Conservation (phyloP, 1,139 yeast species). For the Yamadazyma mexicana region DNA sequence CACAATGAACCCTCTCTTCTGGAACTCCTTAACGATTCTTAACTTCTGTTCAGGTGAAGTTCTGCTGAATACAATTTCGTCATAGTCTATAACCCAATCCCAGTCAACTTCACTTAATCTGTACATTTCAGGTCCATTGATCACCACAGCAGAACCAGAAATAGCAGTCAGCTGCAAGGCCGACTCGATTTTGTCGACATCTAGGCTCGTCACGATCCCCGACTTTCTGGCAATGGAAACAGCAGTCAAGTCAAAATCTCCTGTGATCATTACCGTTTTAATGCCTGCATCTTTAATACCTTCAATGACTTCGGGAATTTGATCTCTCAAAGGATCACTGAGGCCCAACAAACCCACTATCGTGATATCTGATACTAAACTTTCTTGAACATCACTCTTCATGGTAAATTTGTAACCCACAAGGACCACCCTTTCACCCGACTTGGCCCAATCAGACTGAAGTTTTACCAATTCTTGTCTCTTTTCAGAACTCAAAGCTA, state of each 20-base stretch:
- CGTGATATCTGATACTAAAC: constrained; percentile 18
- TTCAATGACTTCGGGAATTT: constrained; percentile 36
- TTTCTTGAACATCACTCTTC: constrained; percentile 13
- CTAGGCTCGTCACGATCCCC: constrained; percentile 11
- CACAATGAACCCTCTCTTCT: constrained; percentile 42
- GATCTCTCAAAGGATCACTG: constrained; percentile 52
- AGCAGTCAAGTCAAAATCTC: constrained; percentile 56
- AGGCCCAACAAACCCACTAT: constrained; percentile 50
- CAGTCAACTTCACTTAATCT: constrained; percentile 41
- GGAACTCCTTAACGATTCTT: constrained; percentile 49
- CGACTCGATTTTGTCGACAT: constrained; percentile 25
- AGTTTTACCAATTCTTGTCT: constrained; percentile 20
- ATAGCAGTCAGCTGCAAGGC: constrained; percentile 15
- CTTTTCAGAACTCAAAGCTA: constrained; percentile 12
- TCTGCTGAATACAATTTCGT: constrained; percentile 51
- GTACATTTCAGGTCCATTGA: constrained; percentile 41
- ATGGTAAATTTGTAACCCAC: constrained; percentile 29
- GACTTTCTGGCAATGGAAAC: constrained; percentile 47
- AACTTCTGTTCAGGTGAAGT: constrained; percentile 58
- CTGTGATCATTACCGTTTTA: constrained; percentile 53
- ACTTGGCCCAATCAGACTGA: constrained; percentile 40
- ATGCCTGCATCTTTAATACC: constrained; percentile 49
- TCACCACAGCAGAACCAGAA: constrained; percentile 24
- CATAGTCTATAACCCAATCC: constrained; percentile 35
- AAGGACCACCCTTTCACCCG: constrained; percentile 49